Base-by-base conservation (phyloP, 2,329 filamentous ascomycete species). In the Hortaea sp. region DNA sequence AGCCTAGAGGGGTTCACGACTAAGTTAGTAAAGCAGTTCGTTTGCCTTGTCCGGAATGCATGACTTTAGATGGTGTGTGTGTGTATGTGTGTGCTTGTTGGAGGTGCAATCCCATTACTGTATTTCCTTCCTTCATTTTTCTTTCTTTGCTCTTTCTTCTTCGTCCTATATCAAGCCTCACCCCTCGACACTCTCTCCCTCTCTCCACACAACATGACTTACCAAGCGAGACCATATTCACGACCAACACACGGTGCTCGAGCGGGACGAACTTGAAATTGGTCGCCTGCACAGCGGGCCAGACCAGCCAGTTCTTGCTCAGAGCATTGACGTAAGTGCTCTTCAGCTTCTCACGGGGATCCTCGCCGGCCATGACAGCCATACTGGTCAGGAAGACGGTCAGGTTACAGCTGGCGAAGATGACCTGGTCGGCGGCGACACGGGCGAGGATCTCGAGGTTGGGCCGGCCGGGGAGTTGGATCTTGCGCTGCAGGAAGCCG, bases 181-280 rank as follows among this genome's bases (percentile, higher is more conserved):
- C 20, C 20, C 20, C 20, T 20, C 20, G 20, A 20, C 20, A 20
- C 20, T 20, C 20, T 20, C 20, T 35, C 32, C 32, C 9, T 9
- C n/a, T 35, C 32, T 35, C 4, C 32, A 35, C 20, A 20, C 20
- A 4, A 20, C 20, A 29, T n/a, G 7, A 69, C 74, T 61, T 59
- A 81, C 80, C 81, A 55, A 85, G 67, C 49, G 76, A 85, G 45
- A 95, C 74, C 43, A 94, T 66, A 61, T 95, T 95, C 57, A 94
- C 89, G 51, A 94, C 82, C 57, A 95, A 70, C 38, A 95, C 79
- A 49, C 88, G 77, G 67, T 90, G 81, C 62, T 94, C 79, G 52
- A 94, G 72, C 42, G 89, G 89, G 52, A 95, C 78, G 53, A 92
- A 77, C 60, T 84, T 84, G 70, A 95, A 95, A 73, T 95, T 95